These are phyloP conservation scores for Closterium sp. DNA, from an alignment of 139 green algal species.

Conservation along the genomic window DNA sequence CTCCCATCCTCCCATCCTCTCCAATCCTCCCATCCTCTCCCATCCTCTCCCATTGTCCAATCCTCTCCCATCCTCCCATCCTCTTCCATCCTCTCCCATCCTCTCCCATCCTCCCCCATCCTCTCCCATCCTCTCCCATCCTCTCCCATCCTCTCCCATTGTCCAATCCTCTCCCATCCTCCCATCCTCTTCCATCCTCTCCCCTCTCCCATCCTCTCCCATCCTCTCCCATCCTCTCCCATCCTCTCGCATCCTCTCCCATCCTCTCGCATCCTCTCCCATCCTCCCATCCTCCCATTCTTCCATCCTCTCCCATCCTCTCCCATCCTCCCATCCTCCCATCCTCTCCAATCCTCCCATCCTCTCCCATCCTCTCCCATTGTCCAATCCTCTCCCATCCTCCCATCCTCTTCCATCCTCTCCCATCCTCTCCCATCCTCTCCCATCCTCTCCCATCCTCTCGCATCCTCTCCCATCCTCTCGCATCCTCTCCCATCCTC, in stretches of 20 bases:
- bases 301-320: neutral
- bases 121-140: neutral
- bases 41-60: no score
- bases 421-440: neutral
- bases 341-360: neutral
- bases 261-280: no score
- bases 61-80: neutral
- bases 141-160: neutral
- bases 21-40: no score
- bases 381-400: no score
- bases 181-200: neutral
- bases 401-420: neutral
- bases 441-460: no score
- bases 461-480: no score
- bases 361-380: neutral
- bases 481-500: no score
- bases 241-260: no score
- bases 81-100: neutral
- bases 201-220: neutral
- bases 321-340: neutral
- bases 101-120: no score
- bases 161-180: neutral
- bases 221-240: neutral
- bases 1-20: no score
- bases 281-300: no score